A percentile compares a stretch with the other conserved stretches of the same genome.
These are phyloP conservation scores for Penicillium sp. DNA, from an alignment of 2,329 filamentous ascomycete genomes.

Conservation along the genomic window DNA sequence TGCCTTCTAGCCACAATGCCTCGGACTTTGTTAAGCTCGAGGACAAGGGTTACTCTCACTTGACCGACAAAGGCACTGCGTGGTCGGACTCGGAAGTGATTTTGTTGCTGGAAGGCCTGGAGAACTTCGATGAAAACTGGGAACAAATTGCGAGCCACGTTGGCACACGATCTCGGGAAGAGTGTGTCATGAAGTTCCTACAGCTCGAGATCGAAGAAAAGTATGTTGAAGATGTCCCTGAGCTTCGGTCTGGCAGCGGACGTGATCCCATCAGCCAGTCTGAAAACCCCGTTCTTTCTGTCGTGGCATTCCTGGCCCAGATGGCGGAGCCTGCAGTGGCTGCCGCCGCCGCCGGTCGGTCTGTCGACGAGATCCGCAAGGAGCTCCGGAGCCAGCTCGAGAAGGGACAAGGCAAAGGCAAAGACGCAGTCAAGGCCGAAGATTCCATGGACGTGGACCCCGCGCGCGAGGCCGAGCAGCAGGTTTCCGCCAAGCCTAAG, in stretches of 20 bases:
- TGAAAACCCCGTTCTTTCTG: constrained; percentile 93
- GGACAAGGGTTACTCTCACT: constrained; percentile 69
- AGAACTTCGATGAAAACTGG: constrained; percentile 94
- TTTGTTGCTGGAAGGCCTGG: constrained; percentile 79
- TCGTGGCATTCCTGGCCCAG: constrained; percentile 85
- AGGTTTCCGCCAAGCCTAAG: constrained; percentile 36
- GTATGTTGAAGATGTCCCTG: constrained; percentile 72
- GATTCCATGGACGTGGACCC: constrained; percentile 53
- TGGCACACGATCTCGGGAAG: constrained; percentile 79
- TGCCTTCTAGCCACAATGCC: constrained; percentile 68
- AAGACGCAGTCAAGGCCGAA: constrained; percentile 45
- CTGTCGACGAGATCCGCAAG: constrained; percentile 74
- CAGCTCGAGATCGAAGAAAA: constrained; percentile 96
- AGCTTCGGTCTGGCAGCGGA: constrained; percentile 62
- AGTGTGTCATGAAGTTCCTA: constrained; percentile 93
- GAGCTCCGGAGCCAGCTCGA: constrained; percentile 72
- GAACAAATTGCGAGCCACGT: constrained; percentile 85
- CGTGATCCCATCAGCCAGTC: constrained; percentile 82
- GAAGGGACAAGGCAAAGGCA: constrained; percentile 45
- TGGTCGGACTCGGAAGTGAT: constrained; percentile 88
- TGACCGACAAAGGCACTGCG: constrained; percentile 73
- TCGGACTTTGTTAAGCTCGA: constrained; percentile 82
- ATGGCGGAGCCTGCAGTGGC: constrained; percentile 83
- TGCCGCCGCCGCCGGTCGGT: constrained; percentile 79
- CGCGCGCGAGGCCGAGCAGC: constrained; percentile 24